Conservation (phyloP, 148 eudicot genomes). For the Vaccinium macrocarpon region DNA sequence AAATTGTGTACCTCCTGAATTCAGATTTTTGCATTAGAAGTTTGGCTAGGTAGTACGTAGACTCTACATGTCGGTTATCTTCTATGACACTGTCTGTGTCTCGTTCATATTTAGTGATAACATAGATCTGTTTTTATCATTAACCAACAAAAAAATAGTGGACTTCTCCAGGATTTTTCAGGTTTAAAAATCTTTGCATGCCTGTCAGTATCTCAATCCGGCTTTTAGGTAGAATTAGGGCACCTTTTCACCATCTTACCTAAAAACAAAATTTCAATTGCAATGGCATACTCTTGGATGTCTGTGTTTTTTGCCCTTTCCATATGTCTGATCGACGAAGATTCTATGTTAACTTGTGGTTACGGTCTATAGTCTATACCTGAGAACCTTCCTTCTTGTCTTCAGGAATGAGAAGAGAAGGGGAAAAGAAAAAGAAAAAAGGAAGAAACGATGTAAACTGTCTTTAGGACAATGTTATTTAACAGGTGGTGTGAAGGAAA, state of each 20-base stretch:
- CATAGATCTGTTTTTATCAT: neutral
- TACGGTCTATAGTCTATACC: neutral
- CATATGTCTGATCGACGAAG: neutral
- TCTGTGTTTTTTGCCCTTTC: neutral
- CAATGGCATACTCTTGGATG: neutral
- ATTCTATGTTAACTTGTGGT: neutral
- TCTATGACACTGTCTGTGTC: too few relatives aligned
- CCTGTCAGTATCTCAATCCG: neutral
- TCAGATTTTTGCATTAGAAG: neutral
- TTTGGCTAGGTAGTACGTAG: neutral
- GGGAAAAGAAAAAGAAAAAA: neutral
- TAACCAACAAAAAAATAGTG: neutral
- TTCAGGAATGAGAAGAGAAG: neutral
- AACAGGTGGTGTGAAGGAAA: neutral
- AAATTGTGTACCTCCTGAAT: neutral
- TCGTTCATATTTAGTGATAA: neutral
- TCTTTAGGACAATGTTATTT: neutral
- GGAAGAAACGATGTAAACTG: neutral
- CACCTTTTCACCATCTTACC: conserved; percentile 6
- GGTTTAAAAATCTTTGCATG: neutral
- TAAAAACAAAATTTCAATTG: neutral
- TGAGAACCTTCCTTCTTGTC: neutral
- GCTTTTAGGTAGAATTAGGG: conserved; percentile 1
- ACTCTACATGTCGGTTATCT: too few relatives aligned
- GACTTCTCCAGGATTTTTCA: neutral